Base-by-base conservation (phyloP, 140 eudicot species). In the Senecio squalidus region DNA sequence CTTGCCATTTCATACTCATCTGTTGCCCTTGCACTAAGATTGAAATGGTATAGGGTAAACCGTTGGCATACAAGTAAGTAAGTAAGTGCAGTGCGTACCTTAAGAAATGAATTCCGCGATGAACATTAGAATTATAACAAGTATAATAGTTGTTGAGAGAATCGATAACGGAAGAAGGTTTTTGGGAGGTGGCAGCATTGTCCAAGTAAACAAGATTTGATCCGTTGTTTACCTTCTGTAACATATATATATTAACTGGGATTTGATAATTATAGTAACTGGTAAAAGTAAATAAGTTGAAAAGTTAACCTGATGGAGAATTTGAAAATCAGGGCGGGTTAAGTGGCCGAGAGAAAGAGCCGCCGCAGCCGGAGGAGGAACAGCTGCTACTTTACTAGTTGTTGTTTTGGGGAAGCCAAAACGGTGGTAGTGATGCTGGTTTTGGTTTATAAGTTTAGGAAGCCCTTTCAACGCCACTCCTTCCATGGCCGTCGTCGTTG, bases 271-370 rank as follows among this genome's bases (percentile, higher is more conserved):
- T 5, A 5, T 5, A 31, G 9, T 30, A 30, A 30, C 36, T 30
- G 8, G 1, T 33, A 34, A 24, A 47, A 28, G 8, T 0, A 9
- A 18, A 17, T 2, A 51, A 9, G 8, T 16, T 20, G 6, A 11
- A n/a, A n/a, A n/a, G n/a, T n/a, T n/a, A n/a, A 74, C 98, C 98
- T 92, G 98, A 66, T 84, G 95, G n/a, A 92, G 96, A 25, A 92
- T 87, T 44, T 89, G 82, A 36, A 92, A 92, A 72, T 92, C 89
- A 50, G 95, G 87, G 15, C 95, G 95, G 52, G 96, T 80, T 4
- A 51, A 52, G 75, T 77, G 87, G 0, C 96, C 96, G 49, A 92
- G 86, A 16, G 98, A 81, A 36, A 36, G 15, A 4, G 43, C 13
- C 0, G 43, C 47, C 1, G 76, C 40, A 1, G 70, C 71, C 3